A percentile compares a stretch with the other conserved stretches of the same genome.
Evolutionary conservation across 305 asterid genomes (phyloP).

Genomic region (Plantago coronopus): DNA sequence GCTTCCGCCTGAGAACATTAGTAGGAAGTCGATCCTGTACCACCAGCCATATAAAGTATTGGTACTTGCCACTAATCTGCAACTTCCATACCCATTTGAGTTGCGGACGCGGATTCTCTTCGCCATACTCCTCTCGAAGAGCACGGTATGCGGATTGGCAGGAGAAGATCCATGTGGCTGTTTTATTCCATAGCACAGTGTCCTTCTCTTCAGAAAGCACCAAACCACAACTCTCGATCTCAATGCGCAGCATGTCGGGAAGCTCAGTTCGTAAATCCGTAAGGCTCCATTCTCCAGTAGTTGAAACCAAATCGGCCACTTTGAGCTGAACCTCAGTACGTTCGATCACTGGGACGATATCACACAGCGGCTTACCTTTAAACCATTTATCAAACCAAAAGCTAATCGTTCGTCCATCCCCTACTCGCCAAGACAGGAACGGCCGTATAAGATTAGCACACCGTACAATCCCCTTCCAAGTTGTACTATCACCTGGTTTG

Average conservation of each 20-base stretch:
- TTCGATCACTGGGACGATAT: not conserved
- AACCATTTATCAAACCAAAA: not conserved
- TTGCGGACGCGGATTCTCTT: too few species aligned
- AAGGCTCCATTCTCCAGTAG: not conserved
- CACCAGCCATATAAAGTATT: not conserved
- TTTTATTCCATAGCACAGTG: not conserved
- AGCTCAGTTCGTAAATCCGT: not conserved
- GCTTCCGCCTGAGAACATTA: not conserved
- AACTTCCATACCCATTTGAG: not conserved
- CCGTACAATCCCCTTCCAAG: not conserved
- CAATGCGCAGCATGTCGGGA: not conserved
- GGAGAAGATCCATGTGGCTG: not conserved
- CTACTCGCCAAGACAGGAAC: not conserved
- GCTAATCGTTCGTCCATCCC: not conserved
- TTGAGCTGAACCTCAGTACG: not conserved
- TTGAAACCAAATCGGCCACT: not conserved
- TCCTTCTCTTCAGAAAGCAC: not conserved
- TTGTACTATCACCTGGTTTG: not conserved
- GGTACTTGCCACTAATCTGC: not conserved
- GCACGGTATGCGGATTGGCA: not conserved
- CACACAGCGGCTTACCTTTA: not conserved
- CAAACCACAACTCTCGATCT: too few species aligned
- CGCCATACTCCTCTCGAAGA: not conserved
- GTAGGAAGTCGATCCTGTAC: not conserved
- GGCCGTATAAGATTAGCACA: not conserved